Evolutionary conservation across 441 rosid species (phyloP).

Genomic region (Gossypium lobatum): DNA sequence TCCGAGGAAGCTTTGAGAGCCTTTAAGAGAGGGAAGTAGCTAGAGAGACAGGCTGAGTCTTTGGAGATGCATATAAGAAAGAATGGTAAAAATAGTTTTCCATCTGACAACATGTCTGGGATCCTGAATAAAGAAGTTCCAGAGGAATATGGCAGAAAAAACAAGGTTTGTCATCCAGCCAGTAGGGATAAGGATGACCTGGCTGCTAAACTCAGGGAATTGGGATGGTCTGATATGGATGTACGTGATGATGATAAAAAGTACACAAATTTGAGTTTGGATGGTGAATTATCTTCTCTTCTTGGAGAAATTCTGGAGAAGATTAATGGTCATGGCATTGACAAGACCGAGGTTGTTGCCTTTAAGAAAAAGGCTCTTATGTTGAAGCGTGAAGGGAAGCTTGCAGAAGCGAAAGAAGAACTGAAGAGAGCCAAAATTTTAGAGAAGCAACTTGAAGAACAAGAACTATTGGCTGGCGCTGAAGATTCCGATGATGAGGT

Average conservation of each 20-base stretch:
- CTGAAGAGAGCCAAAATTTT: constrained; percentile 77
- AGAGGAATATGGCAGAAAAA: constrained; percentile 39
- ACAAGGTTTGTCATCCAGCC: constrained; percentile 31
- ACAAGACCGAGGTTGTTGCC: constrained; percentile 56
- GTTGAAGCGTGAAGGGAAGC: constrained; percentile 88
- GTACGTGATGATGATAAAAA: constrained; percentile 42
- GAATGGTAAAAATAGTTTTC: constrained; percentile 42
- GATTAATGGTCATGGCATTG: constrained; percentile 35
- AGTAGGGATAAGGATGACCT: constrained; percentile 54
- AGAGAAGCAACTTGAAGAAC: constrained; percentile 88
- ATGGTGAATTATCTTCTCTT: constrained; percentile 81
- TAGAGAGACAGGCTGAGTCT: constrained; percentile 86
- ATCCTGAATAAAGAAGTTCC: constrained; percentile 37
- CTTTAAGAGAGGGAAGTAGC: constrained; percentile 88
- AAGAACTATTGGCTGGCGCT: constrained; percentile 61
- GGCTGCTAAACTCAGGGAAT: constrained; percentile 59
- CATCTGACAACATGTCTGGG: constrained; percentile 29
- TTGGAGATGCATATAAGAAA: constrained; percentile 58
- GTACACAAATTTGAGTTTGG: constrained; percentile 47
- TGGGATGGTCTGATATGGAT: constrained; percentile 84
- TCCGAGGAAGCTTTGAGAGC: constrained; percentile 82
- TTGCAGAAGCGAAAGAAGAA: constrained; percentile 95
- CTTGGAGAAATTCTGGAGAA: constrained; percentile 47
- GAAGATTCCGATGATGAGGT: constrained; percentile 94
- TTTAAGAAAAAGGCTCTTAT: constrained; percentile 74